Percentiles rank a stretch among this genome's conserved stretches.
Evolutionary conservation across 129 eudicot species (phyloP).

Genomic region (Rutidosis leptorrhynchoides): DNA sequence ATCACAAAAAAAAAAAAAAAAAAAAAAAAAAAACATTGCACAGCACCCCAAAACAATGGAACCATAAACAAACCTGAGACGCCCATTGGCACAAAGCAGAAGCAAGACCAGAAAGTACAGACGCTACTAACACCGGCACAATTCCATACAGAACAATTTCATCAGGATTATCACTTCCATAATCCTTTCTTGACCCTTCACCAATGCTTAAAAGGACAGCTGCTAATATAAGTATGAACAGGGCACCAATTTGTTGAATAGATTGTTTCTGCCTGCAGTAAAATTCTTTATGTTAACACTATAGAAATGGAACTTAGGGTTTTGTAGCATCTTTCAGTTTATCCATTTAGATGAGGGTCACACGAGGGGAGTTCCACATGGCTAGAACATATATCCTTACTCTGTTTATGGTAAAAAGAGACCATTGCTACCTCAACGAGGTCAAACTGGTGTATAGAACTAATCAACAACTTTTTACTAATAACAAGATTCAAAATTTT

Average conservation of each 20-base stretch:
- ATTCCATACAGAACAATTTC: slow-evolving; percentile 70
- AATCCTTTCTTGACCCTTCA: slow-evolving; percentile 90
- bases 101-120: slow-evolving; percentile 96
- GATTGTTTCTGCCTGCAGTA: slow-evolving; percentile 83
- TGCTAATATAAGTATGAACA: slow-evolving; percentile 76
- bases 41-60: slow-evolving; percentile 14
- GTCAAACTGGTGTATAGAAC: neutral
- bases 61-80: slow-evolving; percentile 65
- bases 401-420: neutral
- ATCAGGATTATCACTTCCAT: slow-evolving; percentile 55
- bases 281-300: slow-evolving; percentile 13
- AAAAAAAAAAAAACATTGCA: too few species aligned
- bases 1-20: slow-evolving; percentile 14
- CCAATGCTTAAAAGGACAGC: slow-evolving; percentile 91
- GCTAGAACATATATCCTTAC: neutral
- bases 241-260: slow-evolving; percentile 94
- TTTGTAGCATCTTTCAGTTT: neutral
- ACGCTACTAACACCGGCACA: slow-evolving; percentile 82
- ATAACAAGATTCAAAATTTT: neutral
- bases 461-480: neutral
- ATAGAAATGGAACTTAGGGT: neutral
- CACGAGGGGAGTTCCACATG: neutral
- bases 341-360: neutral
- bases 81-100: slow-evolving; percentile 99
- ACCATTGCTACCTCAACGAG: neutral